These are phyloP conservation scores for Dioszegia aurantiaca DNA, from an alignment of 768 basidiomycete genomes.

Conservation along the genomic window DNA sequence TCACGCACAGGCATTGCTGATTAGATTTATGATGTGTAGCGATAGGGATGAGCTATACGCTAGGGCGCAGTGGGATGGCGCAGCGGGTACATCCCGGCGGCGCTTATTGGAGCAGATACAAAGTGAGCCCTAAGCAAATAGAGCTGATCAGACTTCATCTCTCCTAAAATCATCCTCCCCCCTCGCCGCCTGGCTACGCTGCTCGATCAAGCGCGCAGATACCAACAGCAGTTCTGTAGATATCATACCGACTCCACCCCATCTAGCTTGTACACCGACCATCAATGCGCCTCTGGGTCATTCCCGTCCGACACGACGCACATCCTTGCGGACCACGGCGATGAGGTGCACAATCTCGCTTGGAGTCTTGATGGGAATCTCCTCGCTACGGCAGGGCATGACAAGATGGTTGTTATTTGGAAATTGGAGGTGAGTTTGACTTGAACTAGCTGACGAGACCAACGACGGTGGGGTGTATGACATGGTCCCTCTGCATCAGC, in stretches of 20 bases:
- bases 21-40: slow-evolving; percentile 87
- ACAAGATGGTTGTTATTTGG: slow-evolving; percentile 87
- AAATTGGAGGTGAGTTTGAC: slow-evolving; percentile 64
- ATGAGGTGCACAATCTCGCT: slow-evolving; percentile 93
- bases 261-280: slow-evolving; percentile 84
- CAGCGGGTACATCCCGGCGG: slow-evolving; percentile 71
- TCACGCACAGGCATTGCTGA: slow-evolving; percentile 26
- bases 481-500: slow-evolving; percentile 33
- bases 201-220: slow-evolving; percentile 74
- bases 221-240: slow-evolving; percentile 76
- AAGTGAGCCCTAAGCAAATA: slow-evolving; percentile 56
- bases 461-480: slow-evolving; percentile 43
- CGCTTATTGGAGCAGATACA: slow-evolving; percentile 75
- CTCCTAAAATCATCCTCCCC: slow-evolving; percentile 88
- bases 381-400: slow-evolving; percentile 83
- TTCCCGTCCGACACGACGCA: slow-evolving; percentile 86
- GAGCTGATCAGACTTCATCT: slow-evolving; percentile 69
- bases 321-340: slow-evolving; percentile 76
- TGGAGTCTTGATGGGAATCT: slow-evolving; percentile 88
- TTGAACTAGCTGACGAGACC: slow-evolving; percentile 13
- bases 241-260: slow-evolving; percentile 70
- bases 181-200: slow-evolving; percentile 79
- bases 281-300: slow-evolving; percentile 69
- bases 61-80: slow-evolving; percentile 86
- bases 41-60: slow-evolving; percentile 76